Conservation (phyloP, 441 rosid species). For the Croton laevigatus region DNA sequence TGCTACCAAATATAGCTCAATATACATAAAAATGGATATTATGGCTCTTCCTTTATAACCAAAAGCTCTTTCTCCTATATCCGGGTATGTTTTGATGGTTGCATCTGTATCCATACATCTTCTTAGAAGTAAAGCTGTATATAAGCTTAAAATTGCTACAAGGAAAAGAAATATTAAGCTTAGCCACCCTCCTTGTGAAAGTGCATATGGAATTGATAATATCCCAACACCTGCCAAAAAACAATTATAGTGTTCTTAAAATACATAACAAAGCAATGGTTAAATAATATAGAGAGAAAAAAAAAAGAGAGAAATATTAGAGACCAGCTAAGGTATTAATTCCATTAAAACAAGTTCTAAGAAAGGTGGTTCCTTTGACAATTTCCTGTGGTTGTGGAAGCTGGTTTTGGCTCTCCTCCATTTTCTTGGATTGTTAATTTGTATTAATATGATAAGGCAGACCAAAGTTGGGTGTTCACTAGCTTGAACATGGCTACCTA, state of each 20-base stretch:
- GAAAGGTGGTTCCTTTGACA: conserved; percentile 46
- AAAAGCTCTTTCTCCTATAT: conserved; percentile 58
- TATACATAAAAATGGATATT: conserved; percentile 48
- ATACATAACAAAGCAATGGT: background rate
- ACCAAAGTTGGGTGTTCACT: conserved; percentile 8
- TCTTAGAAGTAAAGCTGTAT: conserved; percentile 55
- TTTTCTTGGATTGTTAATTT: conserved; percentile 1
- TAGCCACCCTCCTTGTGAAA: conserved; percentile 66
- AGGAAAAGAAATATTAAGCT: conserved; percentile 48
- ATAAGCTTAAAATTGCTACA: conserved; percentile 53
- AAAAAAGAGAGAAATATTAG: background rate
- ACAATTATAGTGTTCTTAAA: background rate
- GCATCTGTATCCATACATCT: conserved; percentile 51
- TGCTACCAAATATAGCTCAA: conserved; percentile 57
- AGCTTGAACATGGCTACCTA: background rate
- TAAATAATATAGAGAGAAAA: background rate
- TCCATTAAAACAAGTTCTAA: conserved; percentile 66
- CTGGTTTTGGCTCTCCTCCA: conserved; percentile 49
- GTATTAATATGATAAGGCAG: background rate
- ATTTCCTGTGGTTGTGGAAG: conserved; percentile 22
- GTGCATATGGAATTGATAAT: conserved; percentile 62
- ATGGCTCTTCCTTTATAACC: conserved; percentile 57
- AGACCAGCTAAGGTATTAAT: conserved; percentile 58
- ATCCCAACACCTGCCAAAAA: conserved; percentile 57
- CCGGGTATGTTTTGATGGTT: conserved; percentile 51